These are phyloP conservation scores for Fusarium torulosum DNA, from an alignment of 2,329 filamentous ascomycete genomes.

Conservation along the genomic window DNA sequence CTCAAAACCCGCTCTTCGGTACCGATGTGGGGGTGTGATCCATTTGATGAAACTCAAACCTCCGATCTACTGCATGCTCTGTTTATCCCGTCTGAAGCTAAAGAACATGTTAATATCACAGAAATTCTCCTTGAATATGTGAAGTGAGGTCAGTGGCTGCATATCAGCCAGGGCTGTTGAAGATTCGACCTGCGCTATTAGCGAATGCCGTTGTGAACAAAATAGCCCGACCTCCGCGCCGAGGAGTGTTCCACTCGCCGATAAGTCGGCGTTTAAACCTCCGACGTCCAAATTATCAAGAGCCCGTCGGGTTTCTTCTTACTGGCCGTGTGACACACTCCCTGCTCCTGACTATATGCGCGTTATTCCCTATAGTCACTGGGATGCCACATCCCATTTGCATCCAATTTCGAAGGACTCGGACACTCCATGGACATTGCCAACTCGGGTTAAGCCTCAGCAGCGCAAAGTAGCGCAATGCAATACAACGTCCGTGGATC, in stretches of 20 bases:
- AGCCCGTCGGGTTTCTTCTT: conserved; percentile 9
- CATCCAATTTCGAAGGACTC: background rate
- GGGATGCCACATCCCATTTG: background rate
- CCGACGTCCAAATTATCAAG: conserved; percentile 32
- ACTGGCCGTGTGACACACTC: background rate
- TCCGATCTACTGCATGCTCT: background rate
- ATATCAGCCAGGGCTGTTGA: conserved; percentile 6
- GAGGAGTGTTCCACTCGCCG: conserved; percentile 32
- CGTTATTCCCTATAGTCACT: conserved; percentile 10
- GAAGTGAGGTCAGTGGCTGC: conserved; percentile 27
- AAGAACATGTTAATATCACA: background rate
- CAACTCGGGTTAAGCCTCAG: background rate
- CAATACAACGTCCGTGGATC: conserved; percentile 15
- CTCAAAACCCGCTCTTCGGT: conserved; percentile 35
- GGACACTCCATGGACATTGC: conserved; percentile 3
- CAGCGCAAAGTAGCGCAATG: background rate
- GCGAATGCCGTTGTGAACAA: conserved; percentile 19
- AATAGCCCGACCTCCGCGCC: conserved; percentile 37
- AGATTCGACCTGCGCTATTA: conserved; percentile 8
- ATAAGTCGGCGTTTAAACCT: conserved; percentile 37
- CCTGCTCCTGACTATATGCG: conserved; percentile 10
- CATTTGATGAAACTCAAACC: background rate
- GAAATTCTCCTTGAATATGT: background rate
- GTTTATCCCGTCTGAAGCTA: background rate
- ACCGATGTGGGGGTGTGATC: conserved; percentile 33